Evolutionary conservation across 2,329 filamentous ascomycete species (phyloP), one percentile per base, ranked within the genome.

Genomic region (Colletotrichum camelliae): DNA sequence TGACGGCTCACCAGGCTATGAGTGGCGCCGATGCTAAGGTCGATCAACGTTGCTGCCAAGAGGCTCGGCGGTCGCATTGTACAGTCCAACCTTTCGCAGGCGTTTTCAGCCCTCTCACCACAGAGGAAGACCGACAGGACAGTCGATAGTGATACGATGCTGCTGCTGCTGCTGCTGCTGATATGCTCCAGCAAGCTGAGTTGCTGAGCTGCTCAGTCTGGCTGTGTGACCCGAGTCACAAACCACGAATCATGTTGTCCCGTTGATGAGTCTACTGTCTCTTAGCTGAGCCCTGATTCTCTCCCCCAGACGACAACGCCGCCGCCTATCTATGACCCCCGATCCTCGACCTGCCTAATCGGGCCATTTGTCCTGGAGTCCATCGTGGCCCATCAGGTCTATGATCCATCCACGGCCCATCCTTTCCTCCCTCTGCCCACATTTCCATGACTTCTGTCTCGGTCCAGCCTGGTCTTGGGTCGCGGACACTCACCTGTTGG

Each of bases 301-400:
- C 21, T 18, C 24, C 57, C 69, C 27, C 55, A 60, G 48, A 72
- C 74, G 37, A 9, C n/a, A 61, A 61, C 70, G 65, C 55, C 71
- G 66, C 71, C 57, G 64, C 57, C 43, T 73, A 65, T 68, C 58
- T 73, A 37, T 21, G 60, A 35, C 62, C 69, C n/a, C 24, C 29
- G 67, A 68, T 39, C 55, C 65, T 70, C 27, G 69, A 77, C 76
- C 76, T 77, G 69, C 76, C 76, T 76, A 74, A 77, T 72, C 65
- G 69, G 70, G 76, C 61, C 60, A 70, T 74, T 77, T 10, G 67
- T 74, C 76, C 76, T 74, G 37, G 35, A 70, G 60, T 33, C 62
- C 62, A 62, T 75, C 72, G 24, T 58, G 67, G 64, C 29, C 73
- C 73, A 71, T 70, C 60, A 65, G 60, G 43, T n/a, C 73, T 55